Conservation (phyloP, 768 basidiomycete genomes). For the Rhizopogon roseolus region DNA sequence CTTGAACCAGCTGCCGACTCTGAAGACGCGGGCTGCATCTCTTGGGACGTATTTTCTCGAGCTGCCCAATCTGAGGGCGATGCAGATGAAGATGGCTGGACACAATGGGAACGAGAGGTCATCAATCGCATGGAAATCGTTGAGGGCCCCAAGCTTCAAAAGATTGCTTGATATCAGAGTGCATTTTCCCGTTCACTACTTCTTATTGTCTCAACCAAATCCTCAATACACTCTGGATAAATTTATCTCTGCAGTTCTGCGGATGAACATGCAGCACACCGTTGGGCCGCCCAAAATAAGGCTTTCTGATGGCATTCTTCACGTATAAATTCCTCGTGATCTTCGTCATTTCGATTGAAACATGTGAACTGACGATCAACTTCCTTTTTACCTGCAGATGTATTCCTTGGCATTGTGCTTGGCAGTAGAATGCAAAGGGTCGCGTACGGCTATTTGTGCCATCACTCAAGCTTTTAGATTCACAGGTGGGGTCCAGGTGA, state of each 20-base stretch:
- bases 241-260: too few species aligned
- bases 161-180: background rate
- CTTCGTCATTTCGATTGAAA: background rate
- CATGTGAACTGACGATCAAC: background rate
- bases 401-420: background rate
- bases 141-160: conserved; percentile 21
- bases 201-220: too few species aligned
- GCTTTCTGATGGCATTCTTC: background rate
- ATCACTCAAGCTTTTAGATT: background rate
- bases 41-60: conserved; percentile 70
- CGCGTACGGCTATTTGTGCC: background rate
- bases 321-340: background rate
- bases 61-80: conserved; percentile 51
- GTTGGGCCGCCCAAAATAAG: background rate
- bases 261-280: background rate
- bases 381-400: background rate
- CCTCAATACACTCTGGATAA: too few species aligned
- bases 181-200: background rate
- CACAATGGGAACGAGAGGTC: conserved; percentile 80
- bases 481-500: conserved; percentile 5
- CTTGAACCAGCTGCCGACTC: conserved; percentile 41
- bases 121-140: conserved; percentile 62
- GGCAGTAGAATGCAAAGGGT: background rate
- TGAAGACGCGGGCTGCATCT: conserved; percentile 57
- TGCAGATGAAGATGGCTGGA: conserved; percentile 62